Conservation (phyloP, 495 filamentous ascomycete genomes). For the Physcia stellaris region DNA sequence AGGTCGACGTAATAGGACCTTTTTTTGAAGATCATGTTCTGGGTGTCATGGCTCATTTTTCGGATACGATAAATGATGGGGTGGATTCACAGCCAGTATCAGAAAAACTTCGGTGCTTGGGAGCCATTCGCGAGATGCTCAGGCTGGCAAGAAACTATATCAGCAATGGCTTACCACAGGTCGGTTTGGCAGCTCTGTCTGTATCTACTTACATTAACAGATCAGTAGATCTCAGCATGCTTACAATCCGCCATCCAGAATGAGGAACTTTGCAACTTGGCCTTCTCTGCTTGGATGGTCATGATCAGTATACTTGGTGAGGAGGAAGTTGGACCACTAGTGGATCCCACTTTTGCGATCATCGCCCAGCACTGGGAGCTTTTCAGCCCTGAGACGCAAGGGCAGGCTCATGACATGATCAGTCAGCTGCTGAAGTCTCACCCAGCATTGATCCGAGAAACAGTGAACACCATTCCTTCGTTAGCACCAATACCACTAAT, state of each 20-base stretch:
- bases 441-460: constrained; percentile 40
- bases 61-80: constrained; percentile 66
- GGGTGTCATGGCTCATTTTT: constrained; percentile 74
- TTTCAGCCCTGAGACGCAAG: constrained; percentile 46
- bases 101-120: constrained; percentile 62
- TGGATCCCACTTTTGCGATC: constrained; percentile 81
- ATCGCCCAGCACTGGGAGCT: constrained; percentile 65
- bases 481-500: constrained; percentile 59
- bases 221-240: constrained; percentile 63
- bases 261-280: constrained; percentile 55
- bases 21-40: constrained; percentile 80
- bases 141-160: constrained; percentile 53
- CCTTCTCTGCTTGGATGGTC: constrained; percentile 71
- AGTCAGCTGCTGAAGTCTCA: constrained; percentile 50
- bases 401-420: constrained; percentile 45
- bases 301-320: constrained; percentile 61
- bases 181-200: constrained; percentile 25
- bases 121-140: constrained; percentile 81
- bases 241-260: constrained; percentile 69
- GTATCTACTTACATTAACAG: constrained; percentile 1
- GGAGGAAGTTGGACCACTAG: constrained; percentile 60
- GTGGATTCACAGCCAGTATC: constrained; percentile 39
- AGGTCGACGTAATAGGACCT: constrained; percentile 45
- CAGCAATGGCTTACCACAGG: constrained; percentile 73
- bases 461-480: constrained; percentile 62